These are phyloP conservation scores for Magnolia kwangsiensis DNA, from an alignment of 164 flowering plant species.

Conservation along the genomic window DNA sequence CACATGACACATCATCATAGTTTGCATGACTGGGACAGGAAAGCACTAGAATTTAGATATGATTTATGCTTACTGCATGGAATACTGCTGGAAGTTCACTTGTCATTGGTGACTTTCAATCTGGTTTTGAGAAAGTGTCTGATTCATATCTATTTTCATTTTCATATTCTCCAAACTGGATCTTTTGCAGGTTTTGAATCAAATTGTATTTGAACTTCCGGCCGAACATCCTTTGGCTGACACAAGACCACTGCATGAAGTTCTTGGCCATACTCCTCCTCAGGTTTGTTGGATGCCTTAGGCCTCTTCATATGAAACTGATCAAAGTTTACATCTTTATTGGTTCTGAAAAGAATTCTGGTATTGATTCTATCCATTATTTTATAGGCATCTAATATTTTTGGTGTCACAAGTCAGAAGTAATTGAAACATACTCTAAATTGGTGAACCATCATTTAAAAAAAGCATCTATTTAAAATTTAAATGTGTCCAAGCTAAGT, in stretches of 20 bases:
- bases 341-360: not conserved
- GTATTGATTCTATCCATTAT: not conserved
- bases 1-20: too few species aligned
- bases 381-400: not conserved
- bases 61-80: too few species aligned
- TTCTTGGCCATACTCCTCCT: slow-evolving; percentile 94
- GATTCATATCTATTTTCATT: not conserved
- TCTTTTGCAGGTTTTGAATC: slow-evolving; percentile 75
- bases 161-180: not conserved
- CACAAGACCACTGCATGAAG: slow-evolving; percentile 84
- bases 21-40: too few species aligned
- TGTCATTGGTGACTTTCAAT: slow-evolving; percentile 2
- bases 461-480: not conserved
- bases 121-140: not conserved
- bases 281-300: slow-evolving; percentile 48
- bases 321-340: not conserved
- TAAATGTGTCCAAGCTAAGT: too few species aligned
- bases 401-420: not conserved
- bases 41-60: too few species aligned
- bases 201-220: slow-evolving; percentile 92
- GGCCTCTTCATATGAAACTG: not conserved
- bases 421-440: not conserved
- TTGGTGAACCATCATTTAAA: not conserved
- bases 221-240: slow-evolving; percentile 93
- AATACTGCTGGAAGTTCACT: too few species aligned